Evolutionary conservation across 1,139 yeast genomes (phyloP).

Genomic region (Candida labiduridarum): DNA sequence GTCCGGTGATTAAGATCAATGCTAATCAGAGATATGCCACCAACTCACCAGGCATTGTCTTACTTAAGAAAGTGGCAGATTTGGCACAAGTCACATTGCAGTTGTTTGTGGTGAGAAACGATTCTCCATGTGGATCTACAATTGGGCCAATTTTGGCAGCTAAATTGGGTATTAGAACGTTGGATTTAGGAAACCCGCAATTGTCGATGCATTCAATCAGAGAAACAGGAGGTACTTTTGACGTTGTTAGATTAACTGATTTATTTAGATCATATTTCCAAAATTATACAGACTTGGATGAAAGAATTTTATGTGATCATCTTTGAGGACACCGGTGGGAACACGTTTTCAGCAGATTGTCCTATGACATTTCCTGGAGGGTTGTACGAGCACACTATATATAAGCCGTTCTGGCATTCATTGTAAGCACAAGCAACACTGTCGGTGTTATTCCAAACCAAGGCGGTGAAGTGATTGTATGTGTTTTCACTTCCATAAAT

Average conservation of each 20-base stretch:
- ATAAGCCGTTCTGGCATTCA: conserved; percentile 46
- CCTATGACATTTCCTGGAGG: conserved; percentile 65
- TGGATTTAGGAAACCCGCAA: conserved; percentile 94
- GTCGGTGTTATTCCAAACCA: conserved; percentile 41
- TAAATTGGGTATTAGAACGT: conserved; percentile 83
- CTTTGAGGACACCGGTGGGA: conserved; percentile 20
- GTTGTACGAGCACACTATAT: conserved; percentile 61
- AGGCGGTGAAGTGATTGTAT: conserved; percentile 45
- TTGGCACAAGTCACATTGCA: conserved; percentile 69
- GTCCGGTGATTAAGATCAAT: conserved; percentile 91
- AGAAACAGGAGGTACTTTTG: conserved; percentile 87
- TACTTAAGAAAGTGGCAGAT: conserved; percentile 74
- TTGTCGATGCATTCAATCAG: conserved; percentile 94
- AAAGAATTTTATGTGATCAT: conserved; percentile 29
- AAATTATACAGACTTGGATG: conserved; percentile 31
- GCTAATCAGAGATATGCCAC: conserved; percentile 97
- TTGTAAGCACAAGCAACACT: conserved; percentile 43
- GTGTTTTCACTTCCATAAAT: conserved; percentile 26
- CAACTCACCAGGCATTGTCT: conserved; percentile 84
- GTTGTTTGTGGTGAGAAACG: conserved; percentile 87
- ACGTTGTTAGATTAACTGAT: conserved; percentile 61
- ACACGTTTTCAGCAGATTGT: conserved; percentile 26
- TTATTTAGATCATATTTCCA: conserved; percentile 67
- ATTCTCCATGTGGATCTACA: conserved; percentile 94
- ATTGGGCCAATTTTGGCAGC: conserved; percentile 66